phyloP scores from a whole-genome alignment of 805 yeast species.

The Zygosaccharomyces gambellarensis region DNA sequence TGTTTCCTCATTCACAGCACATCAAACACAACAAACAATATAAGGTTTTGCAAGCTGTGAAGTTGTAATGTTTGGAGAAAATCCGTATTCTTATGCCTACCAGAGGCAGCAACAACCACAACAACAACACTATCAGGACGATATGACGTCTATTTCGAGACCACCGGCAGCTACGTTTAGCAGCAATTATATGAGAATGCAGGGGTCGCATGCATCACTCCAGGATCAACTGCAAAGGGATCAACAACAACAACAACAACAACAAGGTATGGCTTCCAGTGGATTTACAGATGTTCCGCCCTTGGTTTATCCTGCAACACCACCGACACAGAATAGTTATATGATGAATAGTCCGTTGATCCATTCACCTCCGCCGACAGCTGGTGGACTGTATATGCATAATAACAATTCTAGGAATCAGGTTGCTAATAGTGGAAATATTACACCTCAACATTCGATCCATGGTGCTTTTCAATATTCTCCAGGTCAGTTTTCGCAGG shows the following conservation, averaged over 20 bases:
- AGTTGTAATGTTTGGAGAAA: constrained; percentile 2
- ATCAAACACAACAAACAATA: neutral
- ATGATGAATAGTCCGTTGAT: constrained; percentile 15
- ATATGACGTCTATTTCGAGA: constrained; percentile 16
- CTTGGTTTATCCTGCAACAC: constrained; percentile 32
- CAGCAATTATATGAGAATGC: constrained; percentile 35
- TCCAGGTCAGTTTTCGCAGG: constrained; percentile 28
- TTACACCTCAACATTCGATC: constrained; percentile 1
- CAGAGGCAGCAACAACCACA: constrained; percentile 1
- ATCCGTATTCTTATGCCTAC: constrained; percentile 4
- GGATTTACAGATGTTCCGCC: constrained; percentile 32
- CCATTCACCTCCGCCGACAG: constrained; percentile 26
- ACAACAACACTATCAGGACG: constrained; percentile 10
- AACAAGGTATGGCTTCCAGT: constrained; percentile 6
- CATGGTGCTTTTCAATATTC: constrained; percentile 12
- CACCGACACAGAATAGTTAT: constrained; percentile 21
- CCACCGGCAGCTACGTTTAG: constrained; percentile 38
- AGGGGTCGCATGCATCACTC: constrained; percentile 38
- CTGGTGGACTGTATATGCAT: constrained; percentile 26
- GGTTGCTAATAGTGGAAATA: constrained; percentile 14
- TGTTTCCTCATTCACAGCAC: neutral
- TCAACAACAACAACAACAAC: constrained; percentile 4
- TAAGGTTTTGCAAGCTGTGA: neutral
- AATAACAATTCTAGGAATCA: constrained; percentile 29
- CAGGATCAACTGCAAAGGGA: constrained; percentile 27